phyloP scores from a whole-genome alignment of 176 grass and related monocot genomes.

The Juncus effusus region DNA sequence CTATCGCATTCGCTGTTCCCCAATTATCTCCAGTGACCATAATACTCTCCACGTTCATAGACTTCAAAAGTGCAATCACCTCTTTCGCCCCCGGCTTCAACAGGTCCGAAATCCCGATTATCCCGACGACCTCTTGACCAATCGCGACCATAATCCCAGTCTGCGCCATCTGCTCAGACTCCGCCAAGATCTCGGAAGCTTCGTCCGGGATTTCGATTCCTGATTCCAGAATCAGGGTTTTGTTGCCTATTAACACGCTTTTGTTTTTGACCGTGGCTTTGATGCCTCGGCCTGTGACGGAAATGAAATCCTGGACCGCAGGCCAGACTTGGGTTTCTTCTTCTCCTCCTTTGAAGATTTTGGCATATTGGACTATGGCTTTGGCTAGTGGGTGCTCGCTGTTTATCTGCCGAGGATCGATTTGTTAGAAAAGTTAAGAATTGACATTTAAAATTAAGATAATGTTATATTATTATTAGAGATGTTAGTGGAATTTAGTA shows the following conservation, averaged over 20 bases:
- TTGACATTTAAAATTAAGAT: no score
- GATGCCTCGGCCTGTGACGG: constrained; percentile 74
- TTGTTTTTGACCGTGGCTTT: constrained; percentile 45
- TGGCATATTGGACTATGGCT: constrained; percentile 71
- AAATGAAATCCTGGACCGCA: constrained; percentile 67
- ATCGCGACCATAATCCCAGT: constrained; percentile 76
- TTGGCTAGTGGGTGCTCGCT: constrained; percentile 94
- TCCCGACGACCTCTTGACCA: constrained; percentile 51
- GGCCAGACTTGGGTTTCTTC: constrained; percentile 54
- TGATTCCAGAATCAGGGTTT: constrained; percentile 68
- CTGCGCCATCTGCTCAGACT: constrained; percentile 69
- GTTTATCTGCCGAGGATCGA: constrained; percentile 48
- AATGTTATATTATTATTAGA: no score
- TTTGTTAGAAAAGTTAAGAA: not conserved
- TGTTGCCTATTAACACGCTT: constrained; percentile 67
- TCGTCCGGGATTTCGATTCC: constrained; percentile 49
- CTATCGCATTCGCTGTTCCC: constrained; percentile 86
- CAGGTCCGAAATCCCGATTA: constrained; percentile 83
- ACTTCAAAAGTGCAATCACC: constrained; percentile 69
- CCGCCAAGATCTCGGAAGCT: constrained; percentile 57
- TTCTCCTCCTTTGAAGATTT: constrained; percentile 43
- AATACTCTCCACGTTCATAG: constrained; percentile 86
- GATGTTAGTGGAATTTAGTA: no score
- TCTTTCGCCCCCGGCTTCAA: constrained; percentile 61
- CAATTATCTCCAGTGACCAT: constrained; percentile 99